These are phyloP conservation scores for Helotiales sp. DNA, from an alignment of 2,329 filamentous ascomycete genomes.

Conservation along the genomic window DNA sequence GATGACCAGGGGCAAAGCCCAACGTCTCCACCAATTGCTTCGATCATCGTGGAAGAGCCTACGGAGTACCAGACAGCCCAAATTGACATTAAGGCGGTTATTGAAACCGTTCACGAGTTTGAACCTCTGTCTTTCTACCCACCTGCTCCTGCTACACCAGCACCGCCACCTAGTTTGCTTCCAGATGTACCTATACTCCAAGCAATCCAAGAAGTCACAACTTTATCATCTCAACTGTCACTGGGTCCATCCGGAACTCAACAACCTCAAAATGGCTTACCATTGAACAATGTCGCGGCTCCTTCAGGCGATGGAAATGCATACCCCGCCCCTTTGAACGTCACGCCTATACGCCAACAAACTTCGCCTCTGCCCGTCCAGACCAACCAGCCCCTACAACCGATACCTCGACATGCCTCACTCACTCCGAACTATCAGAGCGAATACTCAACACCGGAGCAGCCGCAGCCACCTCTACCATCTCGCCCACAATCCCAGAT, in stretches of 20 bases:
- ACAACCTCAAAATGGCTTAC: not conserved
- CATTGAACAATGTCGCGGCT: not conserved
- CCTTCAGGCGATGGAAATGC: not conserved
- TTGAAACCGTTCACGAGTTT: conserved; percentile 4
- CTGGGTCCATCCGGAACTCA: too few relatives aligned
- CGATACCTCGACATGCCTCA: not conserved
- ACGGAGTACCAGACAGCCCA: not conserved
- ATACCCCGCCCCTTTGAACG: not conserved
- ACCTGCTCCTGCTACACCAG: conserved; percentile 11
- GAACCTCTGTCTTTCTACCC: conserved; percentile 11
- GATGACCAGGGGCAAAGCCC: not conserved
- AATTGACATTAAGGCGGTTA: not conserved
- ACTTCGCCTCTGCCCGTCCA: not conserved
- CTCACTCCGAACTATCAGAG: conserved; percentile 1
- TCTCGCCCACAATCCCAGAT: conserved; percentile 4
- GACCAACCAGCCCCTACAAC: not conserved
- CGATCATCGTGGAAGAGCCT: not conserved
- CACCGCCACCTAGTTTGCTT: conserved; percentile 7
- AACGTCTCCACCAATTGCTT: not conserved
- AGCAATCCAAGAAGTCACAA: not conserved
- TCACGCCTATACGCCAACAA: not conserved
- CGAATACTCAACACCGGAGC: not conserved
- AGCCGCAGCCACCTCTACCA: not conserved
- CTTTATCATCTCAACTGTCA: not conserved
- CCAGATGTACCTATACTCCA: conserved; percentile 1